Evolutionary conservation across 345 rosid species (phyloP).

Genomic region (Crucihimalaya himalaica): DNA sequence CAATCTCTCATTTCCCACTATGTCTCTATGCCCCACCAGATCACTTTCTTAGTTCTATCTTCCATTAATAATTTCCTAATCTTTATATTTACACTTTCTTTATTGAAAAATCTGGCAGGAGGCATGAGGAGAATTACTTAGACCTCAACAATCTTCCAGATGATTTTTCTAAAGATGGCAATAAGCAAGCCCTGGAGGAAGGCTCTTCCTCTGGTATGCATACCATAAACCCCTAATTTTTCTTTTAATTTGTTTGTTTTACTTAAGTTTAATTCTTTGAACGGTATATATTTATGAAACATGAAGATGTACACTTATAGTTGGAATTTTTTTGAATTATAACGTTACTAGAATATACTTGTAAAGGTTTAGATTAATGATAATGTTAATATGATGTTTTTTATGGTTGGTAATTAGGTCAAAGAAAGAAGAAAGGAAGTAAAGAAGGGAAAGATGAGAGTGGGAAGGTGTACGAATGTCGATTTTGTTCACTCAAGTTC

Average conservation of each 20-base stretch:
- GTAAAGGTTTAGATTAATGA: neutral
- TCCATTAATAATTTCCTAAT: constrained; percentile 22
- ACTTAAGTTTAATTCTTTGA: neutral
- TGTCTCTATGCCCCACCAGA: constrained; percentile 32
- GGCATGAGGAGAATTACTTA: constrained; percentile 70
- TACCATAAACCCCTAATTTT: constrained; percentile 27
- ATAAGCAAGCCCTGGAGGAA: constrained; percentile 58
- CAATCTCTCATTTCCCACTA: constrained; percentile 45
- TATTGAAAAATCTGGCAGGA: constrained; percentile 51
- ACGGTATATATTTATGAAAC: neutral
- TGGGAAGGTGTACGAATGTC: constrained; percentile 92
- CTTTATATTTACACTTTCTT: constrained; percentile 18
- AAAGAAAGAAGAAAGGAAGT: constrained; percentile 76
- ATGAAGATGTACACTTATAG: neutral
- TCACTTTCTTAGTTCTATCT: constrained; percentile 30
- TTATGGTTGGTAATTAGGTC: constrained; percentile 41
- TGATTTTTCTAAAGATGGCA: constrained; percentile 59
- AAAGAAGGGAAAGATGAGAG: constrained; percentile 89
- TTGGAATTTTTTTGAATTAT: neutral
- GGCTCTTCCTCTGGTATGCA: constrained; percentile 65
- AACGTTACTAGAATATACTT: neutral
- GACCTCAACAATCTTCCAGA: constrained; percentile 99
- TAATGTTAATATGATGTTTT: neutral
- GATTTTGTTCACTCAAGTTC: constrained; percentile 99
- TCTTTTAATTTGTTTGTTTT: neutral